A percentile compares a stretch with the other conserved stretches of the same genome.
Evolutionary conservation across 78 protist species (phyloP).

Genomic region (Capsaspora owczarzaki): DNA sequence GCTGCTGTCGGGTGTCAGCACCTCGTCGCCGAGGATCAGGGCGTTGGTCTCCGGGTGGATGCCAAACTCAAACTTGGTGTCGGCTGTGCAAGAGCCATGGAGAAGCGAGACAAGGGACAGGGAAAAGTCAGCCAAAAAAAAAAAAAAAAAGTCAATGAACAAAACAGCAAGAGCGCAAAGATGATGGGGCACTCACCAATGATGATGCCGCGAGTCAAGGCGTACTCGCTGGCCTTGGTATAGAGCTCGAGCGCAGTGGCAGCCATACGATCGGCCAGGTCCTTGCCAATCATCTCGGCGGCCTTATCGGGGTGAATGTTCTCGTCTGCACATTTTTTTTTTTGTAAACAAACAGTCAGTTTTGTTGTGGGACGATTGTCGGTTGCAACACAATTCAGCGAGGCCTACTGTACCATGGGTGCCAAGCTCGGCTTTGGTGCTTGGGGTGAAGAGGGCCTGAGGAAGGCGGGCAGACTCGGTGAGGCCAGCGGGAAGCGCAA

Average conservation of each 20-base stretch:
- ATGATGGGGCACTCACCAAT: neutral
- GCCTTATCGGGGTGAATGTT: conserved; percentile 37
- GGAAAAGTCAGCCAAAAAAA: too few species aligned
- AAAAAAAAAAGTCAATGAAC: too few species aligned
- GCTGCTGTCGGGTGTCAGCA: conserved; percentile 50
- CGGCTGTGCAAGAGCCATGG: too few species aligned
- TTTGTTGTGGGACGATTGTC: too few species aligned
- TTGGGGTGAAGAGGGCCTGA: conserved; percentile 48
- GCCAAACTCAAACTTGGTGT: conserved; percentile 61
- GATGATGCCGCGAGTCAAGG: conserved; percentile 2
- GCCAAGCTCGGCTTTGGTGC: conserved; percentile 53
- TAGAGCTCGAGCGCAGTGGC: conserved; percentile 1
- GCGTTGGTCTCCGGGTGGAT: conserved; percentile 13
- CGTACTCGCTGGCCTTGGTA: neutral
- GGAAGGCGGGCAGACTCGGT: conserved; percentile 23
- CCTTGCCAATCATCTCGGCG: conserved; percentile 29
- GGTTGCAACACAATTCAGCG: too few species aligned
- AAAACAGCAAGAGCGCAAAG: too few species aligned
- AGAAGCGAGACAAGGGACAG: too few species aligned
- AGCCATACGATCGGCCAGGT: neutral
- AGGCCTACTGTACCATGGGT: too few species aligned
- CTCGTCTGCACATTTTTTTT: conserved; percentile 46
- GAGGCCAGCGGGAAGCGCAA: conserved; percentile 33
- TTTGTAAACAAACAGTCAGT: too few species aligned
- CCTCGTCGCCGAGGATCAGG: conserved; percentile 47